Conservation (phyloP, 306 rosid species). For the Hippophae tibetana region DNA sequence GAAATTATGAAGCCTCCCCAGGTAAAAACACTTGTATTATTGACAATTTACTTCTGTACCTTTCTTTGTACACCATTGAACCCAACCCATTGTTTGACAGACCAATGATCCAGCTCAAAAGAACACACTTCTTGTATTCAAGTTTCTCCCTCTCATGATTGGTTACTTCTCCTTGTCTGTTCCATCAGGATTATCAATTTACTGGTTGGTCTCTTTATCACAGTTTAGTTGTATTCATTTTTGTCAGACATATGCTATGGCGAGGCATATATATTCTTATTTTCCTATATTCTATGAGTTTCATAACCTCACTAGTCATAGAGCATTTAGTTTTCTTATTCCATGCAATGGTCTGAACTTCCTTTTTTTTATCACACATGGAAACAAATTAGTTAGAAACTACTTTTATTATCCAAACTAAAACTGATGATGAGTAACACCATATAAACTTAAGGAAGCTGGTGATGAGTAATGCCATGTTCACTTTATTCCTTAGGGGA, state of each 20-base stretch:
- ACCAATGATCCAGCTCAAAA: slow-evolving; percentile 88
- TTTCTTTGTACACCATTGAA: slow-evolving; percentile 13
- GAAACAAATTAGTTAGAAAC: not conserved
- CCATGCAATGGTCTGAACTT: not conserved
- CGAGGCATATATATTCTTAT: not conserved
- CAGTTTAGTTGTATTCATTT: not conserved
- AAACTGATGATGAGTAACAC: not conserved
- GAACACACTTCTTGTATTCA: slow-evolving; percentile 75
- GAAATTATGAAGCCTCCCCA: slow-evolving; percentile 98
- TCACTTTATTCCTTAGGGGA: no score
- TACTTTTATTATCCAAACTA: not conserved
- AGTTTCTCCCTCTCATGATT: slow-evolving; percentile 99
- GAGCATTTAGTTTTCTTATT: not conserved
- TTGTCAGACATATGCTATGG: not conserved
- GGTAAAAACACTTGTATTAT: slow-evolving; percentile 34
- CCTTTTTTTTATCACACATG: not conserved
- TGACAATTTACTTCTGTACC: slow-evolving; percentile 14
- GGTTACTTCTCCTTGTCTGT: slow-evolving; percentile 97
- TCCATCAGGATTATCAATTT: slow-evolving; percentile 94
- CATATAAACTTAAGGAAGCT: no score
- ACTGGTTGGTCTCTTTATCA: slow-evolving; percentile 68
- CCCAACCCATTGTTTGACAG: slow-evolving; percentile 48
- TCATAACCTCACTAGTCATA: not conserved
- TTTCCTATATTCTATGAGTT: not conserved
- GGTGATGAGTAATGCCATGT: no score